Conservation (phyloP, 495 filamentous ascomycete genomes). For the Aspergillus bertholletiae region DNA sequence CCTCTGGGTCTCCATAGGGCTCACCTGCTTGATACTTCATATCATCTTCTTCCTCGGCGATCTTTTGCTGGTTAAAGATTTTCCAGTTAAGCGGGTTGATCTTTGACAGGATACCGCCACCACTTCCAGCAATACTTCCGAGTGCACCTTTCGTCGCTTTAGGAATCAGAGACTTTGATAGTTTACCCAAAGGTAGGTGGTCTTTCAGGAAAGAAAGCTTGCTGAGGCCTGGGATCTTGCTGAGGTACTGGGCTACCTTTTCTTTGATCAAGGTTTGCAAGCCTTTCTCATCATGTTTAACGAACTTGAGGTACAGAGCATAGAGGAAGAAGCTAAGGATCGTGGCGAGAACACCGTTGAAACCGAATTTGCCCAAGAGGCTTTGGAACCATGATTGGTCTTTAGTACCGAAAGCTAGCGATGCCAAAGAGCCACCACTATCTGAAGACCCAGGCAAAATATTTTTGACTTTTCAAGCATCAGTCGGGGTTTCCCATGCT, state of each 20-base stretch:
- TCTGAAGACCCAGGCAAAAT: neutral
- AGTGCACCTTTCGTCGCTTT: neutral
- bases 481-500: neutral
- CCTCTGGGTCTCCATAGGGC: neutral
- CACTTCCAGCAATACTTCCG: neutral
- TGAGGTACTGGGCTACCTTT: neutral
- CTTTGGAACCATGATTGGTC: neutral
- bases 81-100: neutral
- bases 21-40: neutral
- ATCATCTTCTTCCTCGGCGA: neutral
- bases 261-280: neutral
- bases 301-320: neutral
- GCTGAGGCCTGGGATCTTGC: neutral
- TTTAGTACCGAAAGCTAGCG: neutral
- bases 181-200: neutral
- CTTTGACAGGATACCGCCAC: neutral
- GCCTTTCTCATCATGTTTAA: neutral
- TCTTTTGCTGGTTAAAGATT: neutral
- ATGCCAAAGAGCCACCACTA: neutral
- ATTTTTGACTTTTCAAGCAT: neutral
- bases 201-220: neutral
- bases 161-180: neutral
- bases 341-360: neutral
- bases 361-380: neutral
- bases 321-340: neutral